Percentiles rank a stretch among this genome's conserved stretches.
Evolutionary conservation across 1,284 basidiomycete species (phyloP).

Genomic region (Pisolithus thermaeus): DNA sequence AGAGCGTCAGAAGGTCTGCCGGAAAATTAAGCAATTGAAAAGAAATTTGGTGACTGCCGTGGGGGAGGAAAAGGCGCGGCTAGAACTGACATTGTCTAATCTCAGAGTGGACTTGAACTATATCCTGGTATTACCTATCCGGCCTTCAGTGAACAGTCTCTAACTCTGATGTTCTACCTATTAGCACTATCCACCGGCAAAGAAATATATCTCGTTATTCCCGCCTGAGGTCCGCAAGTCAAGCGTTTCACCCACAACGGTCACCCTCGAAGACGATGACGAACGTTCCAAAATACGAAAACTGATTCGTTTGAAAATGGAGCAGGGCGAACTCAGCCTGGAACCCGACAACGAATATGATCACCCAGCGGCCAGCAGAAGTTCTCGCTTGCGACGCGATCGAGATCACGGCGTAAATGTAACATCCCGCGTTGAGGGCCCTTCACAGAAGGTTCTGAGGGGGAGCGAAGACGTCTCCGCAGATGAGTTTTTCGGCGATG

Average conservation of each 20-base stretch:
- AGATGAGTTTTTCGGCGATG: slow-evolving; percentile 47
- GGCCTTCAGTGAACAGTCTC: background rate
- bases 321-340: slow-evolving; percentile 47
- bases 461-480: slow-evolving; percentile 22
- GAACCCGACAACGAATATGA: slow-evolving; percentile 55
- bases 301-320: slow-evolving; percentile 63
- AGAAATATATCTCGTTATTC: slow-evolving; percentile 84
- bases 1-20: slow-evolving; percentile 75
- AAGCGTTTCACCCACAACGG: slow-evolving; percentile 16
- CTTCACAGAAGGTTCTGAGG: slow-evolving; percentile 6
- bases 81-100: slow-evolving; percentile 48
- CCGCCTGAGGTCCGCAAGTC: slow-evolving; percentile 56
- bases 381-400: slow-evolving; percentile 7
- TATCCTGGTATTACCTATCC: slow-evolving; percentile 51
- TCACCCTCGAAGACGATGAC: slow-evolving; percentile 19
- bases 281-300: slow-evolving; percentile 57
- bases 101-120: slow-evolving; percentile 82
- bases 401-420: background rate
- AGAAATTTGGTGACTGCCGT: slow-evolving; percentile 38
- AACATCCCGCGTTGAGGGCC: background rate
- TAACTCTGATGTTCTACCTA: slow-evolving; percentile 5
- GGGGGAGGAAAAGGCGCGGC: slow-evolving; percentile 34
- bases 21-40: slow-evolving; percentile 65
- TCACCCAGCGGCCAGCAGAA: slow-evolving; percentile 14
- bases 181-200: slow-evolving; percentile 74